These are phyloP conservation scores for Phylloporus sp. DNA, from an alignment of 768 basidiomycete species.

Conservation along the genomic window DNA sequence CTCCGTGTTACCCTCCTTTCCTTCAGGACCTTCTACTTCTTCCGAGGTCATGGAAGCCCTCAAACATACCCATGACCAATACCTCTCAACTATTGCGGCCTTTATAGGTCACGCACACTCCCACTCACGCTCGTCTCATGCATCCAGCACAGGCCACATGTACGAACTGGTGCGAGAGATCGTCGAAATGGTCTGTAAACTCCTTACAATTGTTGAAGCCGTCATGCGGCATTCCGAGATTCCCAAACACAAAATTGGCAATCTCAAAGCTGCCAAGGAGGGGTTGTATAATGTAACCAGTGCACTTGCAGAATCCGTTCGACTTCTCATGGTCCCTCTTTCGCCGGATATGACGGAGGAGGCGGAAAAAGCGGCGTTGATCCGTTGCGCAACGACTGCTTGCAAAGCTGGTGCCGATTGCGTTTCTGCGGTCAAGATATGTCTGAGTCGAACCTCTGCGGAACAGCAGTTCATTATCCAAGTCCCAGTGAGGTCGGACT, in stretches of 20 bases:
- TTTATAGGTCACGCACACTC: slow-evolving; percentile 97
- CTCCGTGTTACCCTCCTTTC: slow-evolving; percentile 52
- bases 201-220: slow-evolving; percentile 87
- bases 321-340: slow-evolving; percentile 59
- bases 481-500: slow-evolving; percentile 49
- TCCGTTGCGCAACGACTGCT: slow-evolving; percentile 85
- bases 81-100: slow-evolving; percentile 91
- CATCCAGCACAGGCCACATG: slow-evolving; percentile 88
- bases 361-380: slow-evolving; percentile 69
- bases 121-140: slow-evolving; percentile 85
- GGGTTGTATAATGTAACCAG: slow-evolving; percentile 81
- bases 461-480: slow-evolving; percentile 66
- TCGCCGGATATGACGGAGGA: slow-evolving; percentile 62
- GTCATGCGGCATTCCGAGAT: slow-evolving; percentile 77
- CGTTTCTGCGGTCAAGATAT: slow-evolving; percentile 79
- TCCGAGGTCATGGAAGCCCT: slow-evolving; percentile 72
- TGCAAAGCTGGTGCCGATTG: slow-evolving; percentile 88
- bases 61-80: slow-evolving; percentile 81
- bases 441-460: slow-evolving; percentile 59
- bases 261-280: slow-evolving; percentile 70
- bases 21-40: slow-evolving; percentile 66
- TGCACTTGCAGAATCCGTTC: slow-evolving; percentile 83
- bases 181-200: slow-evolving; percentile 88
- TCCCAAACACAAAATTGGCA: slow-evolving; percentile 55
- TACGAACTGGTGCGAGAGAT: slow-evolving; percentile 95